Percentiles rank a stretch among this genome's conserved stretches.
phyloP scores from a whole-genome alignment of 805 yeast species.

The Candida awuae region DNA sequence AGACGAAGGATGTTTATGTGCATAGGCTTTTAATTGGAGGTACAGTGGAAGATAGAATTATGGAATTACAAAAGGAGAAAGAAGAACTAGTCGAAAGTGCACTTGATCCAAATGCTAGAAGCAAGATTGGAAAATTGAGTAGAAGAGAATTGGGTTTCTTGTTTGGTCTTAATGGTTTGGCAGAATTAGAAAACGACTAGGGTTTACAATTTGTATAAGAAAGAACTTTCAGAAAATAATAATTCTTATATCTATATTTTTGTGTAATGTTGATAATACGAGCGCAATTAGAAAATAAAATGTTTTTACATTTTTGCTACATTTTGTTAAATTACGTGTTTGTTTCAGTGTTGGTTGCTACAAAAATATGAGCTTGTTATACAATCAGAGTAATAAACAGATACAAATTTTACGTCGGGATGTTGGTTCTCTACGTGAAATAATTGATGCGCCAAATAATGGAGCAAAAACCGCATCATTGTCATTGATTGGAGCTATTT shows the following conservation, averaged over 20 bases:
- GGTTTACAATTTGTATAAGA: background rate
- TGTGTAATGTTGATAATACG: too few relatives aligned
- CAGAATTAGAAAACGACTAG: conserved; percentile 17
- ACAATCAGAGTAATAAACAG: conserved; percentile 86
- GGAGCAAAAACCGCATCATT: conserved; percentile 35
- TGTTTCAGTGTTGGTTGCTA: background rate
- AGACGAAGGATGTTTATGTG: conserved; percentile 65
- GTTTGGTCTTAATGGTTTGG: conserved; percentile 43
- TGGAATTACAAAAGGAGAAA: conserved; percentile 71
- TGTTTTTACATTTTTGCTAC: background rate
- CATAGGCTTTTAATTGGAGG: conserved; percentile 59
- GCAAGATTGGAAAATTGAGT: conserved; percentile 54
- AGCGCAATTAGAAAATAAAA: too few relatives aligned
- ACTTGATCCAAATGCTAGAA: conserved; percentile 68
- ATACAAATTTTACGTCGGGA: conserved; percentile 66
- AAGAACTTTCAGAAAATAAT: background rate
- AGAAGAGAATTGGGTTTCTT: conserved; percentile 65
- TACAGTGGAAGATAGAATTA: conserved; percentile 87
- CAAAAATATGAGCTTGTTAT: conserved; percentile 57
- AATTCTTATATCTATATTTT: background rate
- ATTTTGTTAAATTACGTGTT: background rate
- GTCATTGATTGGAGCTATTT: conserved; percentile 52
- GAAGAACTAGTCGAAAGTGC: conserved; percentile 75
- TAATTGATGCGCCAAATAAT: conserved; percentile 44
- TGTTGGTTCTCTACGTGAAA: conserved; percentile 54